A percentile compares a stretch with the other conserved stretches of the same genome.
These are phyloP conservation scores for Curvularia sp. DNA, from an alignment of 2,329 filamentous ascomycete genomes.

Conservation along the genomic window DNA sequence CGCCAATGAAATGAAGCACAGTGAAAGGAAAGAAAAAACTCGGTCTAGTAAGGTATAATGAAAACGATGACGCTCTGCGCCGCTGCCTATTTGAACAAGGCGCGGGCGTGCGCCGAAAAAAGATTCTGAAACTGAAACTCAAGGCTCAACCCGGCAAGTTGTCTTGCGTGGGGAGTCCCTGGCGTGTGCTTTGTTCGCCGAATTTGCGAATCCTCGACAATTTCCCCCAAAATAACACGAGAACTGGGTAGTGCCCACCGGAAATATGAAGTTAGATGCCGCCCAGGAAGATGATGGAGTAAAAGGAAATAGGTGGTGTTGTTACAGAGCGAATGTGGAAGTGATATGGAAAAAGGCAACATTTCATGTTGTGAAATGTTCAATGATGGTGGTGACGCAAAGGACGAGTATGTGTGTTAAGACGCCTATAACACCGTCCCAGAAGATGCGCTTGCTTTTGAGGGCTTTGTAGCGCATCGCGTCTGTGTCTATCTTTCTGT, in stretches of 20 bases:
- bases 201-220: slow-evolving; percentile 20
- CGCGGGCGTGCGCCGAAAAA: slow-evolving; percentile 13
- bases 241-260: slow-evolving; percentile 20
- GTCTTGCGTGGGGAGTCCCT: slow-evolving; percentile 14
- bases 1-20: slow-evolving; percentile 40
- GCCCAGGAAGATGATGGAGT: slow-evolving; percentile 32
- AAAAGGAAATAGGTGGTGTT: slow-evolving; percentile 31
- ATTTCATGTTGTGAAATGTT: slow-evolving; percentile 27
- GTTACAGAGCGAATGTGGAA: slow-evolving; percentile 35
- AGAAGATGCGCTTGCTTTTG: slow-evolving; percentile 37
- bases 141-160: slow-evolving; percentile 18
- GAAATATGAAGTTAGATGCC: slow-evolving; percentile 33
- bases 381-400: slow-evolving; percentile 34
- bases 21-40: slow-evolving; percentile 32
- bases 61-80: slow-evolving; percentile 24
- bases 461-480: slow-evolving; percentile 28
- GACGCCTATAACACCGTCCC: slow-evolving; percentile 44
- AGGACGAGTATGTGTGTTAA: slow-evolving; percentile 26
- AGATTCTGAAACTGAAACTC: slow-evolving; percentile 24
- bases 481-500: slow-evolving; percentile 33
- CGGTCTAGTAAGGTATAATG: slow-evolving; percentile 46
- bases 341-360: slow-evolving; percentile 30
- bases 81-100: slow-evolving; percentile 23
- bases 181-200: slow-evolving; percentile 7
- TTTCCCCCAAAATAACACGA: slow-evolving; percentile 28